These are phyloP conservation scores for Anacardium occidentale DNA, from an alignment of 345 rosid species.

Conservation along the genomic window DNA sequence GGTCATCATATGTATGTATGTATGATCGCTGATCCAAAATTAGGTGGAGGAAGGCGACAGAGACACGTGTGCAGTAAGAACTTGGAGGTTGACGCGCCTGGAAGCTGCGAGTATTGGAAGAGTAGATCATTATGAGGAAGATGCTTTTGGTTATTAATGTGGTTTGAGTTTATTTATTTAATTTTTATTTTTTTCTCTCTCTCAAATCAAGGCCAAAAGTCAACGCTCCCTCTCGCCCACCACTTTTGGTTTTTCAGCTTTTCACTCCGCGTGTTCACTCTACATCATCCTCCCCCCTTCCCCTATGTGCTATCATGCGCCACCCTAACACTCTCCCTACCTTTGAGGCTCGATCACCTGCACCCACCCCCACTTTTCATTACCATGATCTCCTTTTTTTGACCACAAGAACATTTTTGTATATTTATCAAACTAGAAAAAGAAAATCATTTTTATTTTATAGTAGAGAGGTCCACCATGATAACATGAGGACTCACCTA, in stretches of 20 bases:
- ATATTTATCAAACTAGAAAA: too few relatives aligned
- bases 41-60: too few relatives aligned
- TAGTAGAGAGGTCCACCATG: not conserved
- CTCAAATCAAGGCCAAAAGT: conserved; percentile 14
- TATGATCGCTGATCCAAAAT: too few relatives aligned
- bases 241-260: conserved; percentile 27
- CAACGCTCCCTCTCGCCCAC: conserved; percentile 42
- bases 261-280: conserved; percentile 27
- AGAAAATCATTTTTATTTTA: too few relatives aligned
- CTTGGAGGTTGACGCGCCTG: not conserved
- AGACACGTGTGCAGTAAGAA: not conserved
- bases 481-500: too few relatives aligned
- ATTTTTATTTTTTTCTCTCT: not conserved
- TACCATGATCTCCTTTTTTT: not conserved
- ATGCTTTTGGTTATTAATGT: not conserved
- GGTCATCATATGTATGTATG: too few relatives aligned
- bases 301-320: conserved; percentile 24
- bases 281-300: not conserved
- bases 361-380: not conserved
- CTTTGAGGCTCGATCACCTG: not conserved
- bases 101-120: not conserved
- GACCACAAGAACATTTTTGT: too few relatives aligned
- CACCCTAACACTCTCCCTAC: not conserved
- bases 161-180: not conserved
- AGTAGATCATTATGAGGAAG: conserved; percentile 1